Base-by-base conservation (phyloP, 1,284 basidiomycete genomes). In the Inonotus obliquus region DNA sequence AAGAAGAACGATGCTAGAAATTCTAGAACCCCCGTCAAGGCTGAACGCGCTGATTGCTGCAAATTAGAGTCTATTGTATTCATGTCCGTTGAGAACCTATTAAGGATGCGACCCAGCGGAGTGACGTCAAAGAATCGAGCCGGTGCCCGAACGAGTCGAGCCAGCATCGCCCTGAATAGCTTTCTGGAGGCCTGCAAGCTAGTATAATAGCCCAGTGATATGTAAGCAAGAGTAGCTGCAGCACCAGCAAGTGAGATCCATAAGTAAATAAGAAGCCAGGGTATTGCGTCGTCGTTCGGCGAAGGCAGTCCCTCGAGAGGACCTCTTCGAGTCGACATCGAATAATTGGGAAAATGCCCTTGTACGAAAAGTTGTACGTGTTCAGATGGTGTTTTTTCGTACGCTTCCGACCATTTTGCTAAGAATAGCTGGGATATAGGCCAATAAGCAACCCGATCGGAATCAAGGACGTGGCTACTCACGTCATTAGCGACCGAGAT, bases 81-180 rank as follows among this genome's bases (percentile, higher is more conserved):
- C 68, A 92, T 86, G 68, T 94, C 91, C n/a, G 84, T 79, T 1
- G 88, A 89, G 74, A 92, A 92, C 25, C 91, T 82, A 69, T 91
- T 91, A 59, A 92, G 77, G 65, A 92, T 90, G 32, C 89, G 79
- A 14, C 89, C 86, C 47, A 86, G 80, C 2, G 87, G 87, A 11
- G 86, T 89, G 54, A 81, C 75, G 67, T 89, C 86, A 70, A 87
- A 88, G 71, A 88, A 89, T 5, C 86, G 81, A 21, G 81, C 76
- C 4, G 86, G 86, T 1, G 85, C 84, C 48, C 82, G 76, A 7
- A 82, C 79, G 23, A 89, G 75, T 38, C 84, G 74, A 39, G 71
- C 73, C 13, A 89, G 74, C 66, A 88, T 79, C 11, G 77, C 71
- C 2, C 74, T 67, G 71, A 87, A 88, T 17, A 87, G 75, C 11